phyloP scores from a whole-genome alignment of 1,284 basidiomycete species.

The Butyriboletus regius region DNA sequence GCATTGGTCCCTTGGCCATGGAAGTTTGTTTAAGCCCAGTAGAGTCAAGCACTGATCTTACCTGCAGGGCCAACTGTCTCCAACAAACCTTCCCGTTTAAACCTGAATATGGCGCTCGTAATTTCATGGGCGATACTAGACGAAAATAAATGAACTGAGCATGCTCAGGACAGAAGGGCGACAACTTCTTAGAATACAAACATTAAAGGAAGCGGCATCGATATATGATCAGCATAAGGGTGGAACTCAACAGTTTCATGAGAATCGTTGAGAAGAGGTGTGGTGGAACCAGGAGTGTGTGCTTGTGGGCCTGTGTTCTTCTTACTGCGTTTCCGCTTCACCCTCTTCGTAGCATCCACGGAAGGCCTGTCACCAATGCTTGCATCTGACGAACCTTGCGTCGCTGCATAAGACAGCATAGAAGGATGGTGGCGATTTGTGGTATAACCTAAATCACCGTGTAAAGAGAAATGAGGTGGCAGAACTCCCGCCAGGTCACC shows the following conservation, averaged over 20 bases:
- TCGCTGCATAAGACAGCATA: constrained; percentile 37
- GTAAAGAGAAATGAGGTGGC: constrained; percentile 51
- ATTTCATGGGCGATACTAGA: constrained; percentile 73
- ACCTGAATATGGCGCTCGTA: constrained; percentile 59
- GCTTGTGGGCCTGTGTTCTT: constrained; percentile 31
- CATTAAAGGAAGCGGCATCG: constrained; percentile 70
- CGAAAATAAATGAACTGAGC: not conserved
- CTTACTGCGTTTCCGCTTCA: constrained; percentile 61
- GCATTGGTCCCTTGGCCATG: constrained; percentile 57
- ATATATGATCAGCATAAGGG: constrained; percentile 45
- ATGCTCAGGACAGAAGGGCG: not conserved
- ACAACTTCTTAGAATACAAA: constrained; percentile 32
- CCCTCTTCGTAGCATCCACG: constrained; percentile 60
- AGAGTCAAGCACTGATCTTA: constrained; percentile 26
- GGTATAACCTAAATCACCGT: constrained; percentile 38
- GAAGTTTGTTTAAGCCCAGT: not conserved
- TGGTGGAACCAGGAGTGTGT: constrained; percentile 34
- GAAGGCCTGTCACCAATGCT: constrained; percentile 32
- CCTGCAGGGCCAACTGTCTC: constrained; percentile 81
- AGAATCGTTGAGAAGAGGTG: constrained; percentile 53
- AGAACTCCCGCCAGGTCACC: constrained; percentile 60
- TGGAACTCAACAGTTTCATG: constrained; percentile 59
- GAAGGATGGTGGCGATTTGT: constrained; percentile 29
- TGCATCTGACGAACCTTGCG: constrained; percentile 29
- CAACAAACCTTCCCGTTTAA: constrained; percentile 68